phyloP scores from a whole-genome alignment of 345 rosid genomes.

The Pistacia vera region DNA sequence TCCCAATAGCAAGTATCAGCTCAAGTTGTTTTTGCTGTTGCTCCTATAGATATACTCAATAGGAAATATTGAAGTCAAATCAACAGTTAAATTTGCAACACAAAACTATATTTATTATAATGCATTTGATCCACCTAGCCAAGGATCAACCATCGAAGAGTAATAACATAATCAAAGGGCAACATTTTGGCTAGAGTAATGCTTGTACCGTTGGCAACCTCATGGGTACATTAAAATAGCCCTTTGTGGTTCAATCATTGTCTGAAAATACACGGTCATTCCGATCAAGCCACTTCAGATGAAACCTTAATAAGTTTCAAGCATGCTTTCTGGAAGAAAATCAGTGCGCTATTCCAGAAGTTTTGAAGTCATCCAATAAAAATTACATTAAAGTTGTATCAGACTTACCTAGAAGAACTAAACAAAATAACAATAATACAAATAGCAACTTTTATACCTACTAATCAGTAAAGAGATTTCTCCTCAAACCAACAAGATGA shows the following conservation, averaged over 20 bases:
- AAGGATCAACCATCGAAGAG: not conserved
- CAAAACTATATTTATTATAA: not conserved
- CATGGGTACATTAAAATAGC: not conserved
- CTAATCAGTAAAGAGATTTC: not conserved
- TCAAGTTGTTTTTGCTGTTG: slow-evolving; percentile 93
- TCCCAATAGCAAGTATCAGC: slow-evolving; percentile 75
- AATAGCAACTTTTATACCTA: not conserved
- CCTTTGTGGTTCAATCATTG: not conserved
- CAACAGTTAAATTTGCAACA: not conserved
- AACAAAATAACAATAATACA: not conserved
- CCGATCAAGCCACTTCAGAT: not conserved
- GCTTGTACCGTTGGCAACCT: not conserved
- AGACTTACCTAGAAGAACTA: not conserved
- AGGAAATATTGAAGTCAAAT: slow-evolving; percentile 19
- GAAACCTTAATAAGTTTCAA: not conserved
- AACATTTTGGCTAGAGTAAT: not conserved
- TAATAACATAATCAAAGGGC: not conserved
- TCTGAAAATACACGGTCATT: not conserved
- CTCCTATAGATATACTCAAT: slow-evolving; percentile 53
- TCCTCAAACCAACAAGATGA: not conserved
- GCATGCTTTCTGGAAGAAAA: not conserved
- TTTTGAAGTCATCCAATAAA: not conserved
- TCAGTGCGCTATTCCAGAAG: not conserved
- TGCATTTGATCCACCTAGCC: not conserved
- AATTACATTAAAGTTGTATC: not conserved